phyloP scores from a whole-genome alignment of 805 yeast species.

The Yarrowia keelungensis region DNA sequence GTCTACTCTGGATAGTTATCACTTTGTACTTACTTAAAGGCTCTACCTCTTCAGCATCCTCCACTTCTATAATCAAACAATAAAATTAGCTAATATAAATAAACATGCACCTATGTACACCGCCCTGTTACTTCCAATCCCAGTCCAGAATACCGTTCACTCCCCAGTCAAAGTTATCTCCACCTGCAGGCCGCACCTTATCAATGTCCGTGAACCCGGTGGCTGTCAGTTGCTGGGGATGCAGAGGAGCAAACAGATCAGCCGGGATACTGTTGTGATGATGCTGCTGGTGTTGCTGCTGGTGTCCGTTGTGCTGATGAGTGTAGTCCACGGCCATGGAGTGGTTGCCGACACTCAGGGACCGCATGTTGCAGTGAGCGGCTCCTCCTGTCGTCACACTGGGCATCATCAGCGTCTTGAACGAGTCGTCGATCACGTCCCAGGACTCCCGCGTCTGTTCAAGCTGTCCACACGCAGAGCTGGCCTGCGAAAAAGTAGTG shows the following conservation, averaged over 20 bases:
- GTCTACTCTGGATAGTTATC: too few relatives aligned
- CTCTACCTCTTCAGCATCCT: too few relatives aligned
- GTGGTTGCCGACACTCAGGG: conserved; percentile 27
- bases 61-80: background rate
- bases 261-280: conserved; percentile 10
- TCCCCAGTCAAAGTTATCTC: conserved; percentile 23
- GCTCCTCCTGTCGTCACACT: background rate
- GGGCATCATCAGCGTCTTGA: conserved; percentile 28
- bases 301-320: background rate
- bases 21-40: too few relatives aligned
- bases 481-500: conserved; percentile 10
- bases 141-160: conserved; percentile 33
- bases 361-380: conserved; percentile 8
- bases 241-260: conserved; percentile 26
- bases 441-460: conserved; percentile 22
- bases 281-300: background rate
- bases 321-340: conserved; percentile 6
- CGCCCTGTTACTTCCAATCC: conserved; percentile 21
- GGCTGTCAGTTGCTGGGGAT: conserved; percentile 32
- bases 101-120: conserved; percentile 18
- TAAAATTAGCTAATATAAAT: conserved; percentile 11
- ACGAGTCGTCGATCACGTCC: conserved; percentile 33
- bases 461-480: conserved; percentile 33
- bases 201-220: conserved; percentile 36
- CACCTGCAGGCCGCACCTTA: conserved; percentile 6